Evolutionary conservation across 1,284 basidiomycete species (phyloP).

Genomic region (Melampsora americana): DNA sequence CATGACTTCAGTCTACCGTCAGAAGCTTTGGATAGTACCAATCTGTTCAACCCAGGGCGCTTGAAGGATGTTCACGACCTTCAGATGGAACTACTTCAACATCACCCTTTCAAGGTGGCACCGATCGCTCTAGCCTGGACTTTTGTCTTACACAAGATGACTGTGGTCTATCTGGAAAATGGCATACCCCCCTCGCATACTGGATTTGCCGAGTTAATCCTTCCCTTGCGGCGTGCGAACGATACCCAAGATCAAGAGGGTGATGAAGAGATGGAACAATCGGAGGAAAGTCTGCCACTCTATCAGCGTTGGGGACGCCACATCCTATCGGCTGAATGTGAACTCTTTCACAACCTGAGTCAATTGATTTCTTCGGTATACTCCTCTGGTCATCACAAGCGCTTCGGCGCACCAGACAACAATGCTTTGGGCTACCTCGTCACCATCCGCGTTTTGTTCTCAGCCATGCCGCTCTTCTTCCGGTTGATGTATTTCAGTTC

Average conservation of each 20-base stretch:
- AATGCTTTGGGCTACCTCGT: conserved; percentile 41
- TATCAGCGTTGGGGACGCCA: conserved; percentile 38
- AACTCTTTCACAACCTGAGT: conserved; percentile 35
- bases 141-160: conserved; percentile 36
- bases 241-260: conserved; percentile 14
- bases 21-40: not conserved
- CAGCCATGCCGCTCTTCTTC: conserved; percentile 37
- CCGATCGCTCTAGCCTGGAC: conserved; percentile 39
- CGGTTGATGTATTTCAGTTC: conserved; percentile 20
- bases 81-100: conserved; percentile 35
- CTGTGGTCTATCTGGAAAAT: conserved; percentile 26
- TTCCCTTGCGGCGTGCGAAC: conserved; percentile 9
- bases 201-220: conserved; percentile 32
- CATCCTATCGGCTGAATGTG: conserved; percentile 34
- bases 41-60: conserved; percentile 24
- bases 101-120: conserved; percentile 24
- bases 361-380: conserved; percentile 27
- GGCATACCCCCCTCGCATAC: conserved; percentile 32
- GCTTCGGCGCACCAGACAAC: conserved; percentile 31
- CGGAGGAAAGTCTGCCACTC: conserved; percentile 29
- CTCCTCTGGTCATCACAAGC: conserved; percentile 17
- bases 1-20: conserved; percentile 19
- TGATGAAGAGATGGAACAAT: conserved; percentile 17
- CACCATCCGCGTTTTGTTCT: conserved; percentile 34
- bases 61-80: conserved; percentile 38